Conservation (phyloP, 768 basidiomycete genomes). For the Cantharellus cinnabarinus region DNA sequence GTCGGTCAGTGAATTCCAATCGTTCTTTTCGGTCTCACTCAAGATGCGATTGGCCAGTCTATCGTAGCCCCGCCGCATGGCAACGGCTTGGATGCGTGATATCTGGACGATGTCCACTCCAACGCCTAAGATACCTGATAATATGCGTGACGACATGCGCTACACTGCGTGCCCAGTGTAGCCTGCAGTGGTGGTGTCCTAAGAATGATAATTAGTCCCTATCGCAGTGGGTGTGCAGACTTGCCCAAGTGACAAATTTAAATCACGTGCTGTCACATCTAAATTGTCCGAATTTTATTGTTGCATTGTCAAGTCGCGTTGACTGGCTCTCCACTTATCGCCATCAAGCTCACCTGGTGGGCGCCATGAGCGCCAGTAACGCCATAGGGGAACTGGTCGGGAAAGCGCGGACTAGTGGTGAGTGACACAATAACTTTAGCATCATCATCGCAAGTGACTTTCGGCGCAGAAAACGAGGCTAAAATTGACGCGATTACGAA, state of each 20-base stretch:
- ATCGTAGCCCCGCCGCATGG: constrained; percentile 26
- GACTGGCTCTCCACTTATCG: background rate
- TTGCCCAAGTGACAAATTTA: too few species aligned
- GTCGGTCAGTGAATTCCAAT: constrained; percentile 13
- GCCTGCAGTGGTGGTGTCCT: too few species aligned
- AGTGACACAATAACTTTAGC: constrained; percentile 5
- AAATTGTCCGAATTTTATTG: too few species aligned
- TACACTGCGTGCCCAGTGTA: background rate
- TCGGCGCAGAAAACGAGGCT: constrained; percentile 44
- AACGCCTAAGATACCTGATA: constrained; percentile 34
- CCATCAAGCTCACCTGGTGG: background rate
- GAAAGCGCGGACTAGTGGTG: background rate
- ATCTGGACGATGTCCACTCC: constrained; percentile 58
- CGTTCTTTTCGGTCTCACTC: constrained; percentile 24
- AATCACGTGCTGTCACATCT: too few species aligned
- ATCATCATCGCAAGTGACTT: background rate
- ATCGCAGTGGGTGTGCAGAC: too few species aligned
- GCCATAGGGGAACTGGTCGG: background rate
- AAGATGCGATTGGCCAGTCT: constrained; percentile 44
- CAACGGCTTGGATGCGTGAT: constrained; percentile 38
- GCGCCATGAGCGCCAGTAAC: background rate
- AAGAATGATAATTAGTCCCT: too few species aligned
- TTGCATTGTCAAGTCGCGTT: background rate
- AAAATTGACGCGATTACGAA: constrained; percentile 66
- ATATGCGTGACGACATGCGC: background rate